Percentiles rank a stretch among this genome's conserved stretches.
Conservation (phyloP, 108 stramenopile genomes). For the Schizochytrium sp. region DNA sequence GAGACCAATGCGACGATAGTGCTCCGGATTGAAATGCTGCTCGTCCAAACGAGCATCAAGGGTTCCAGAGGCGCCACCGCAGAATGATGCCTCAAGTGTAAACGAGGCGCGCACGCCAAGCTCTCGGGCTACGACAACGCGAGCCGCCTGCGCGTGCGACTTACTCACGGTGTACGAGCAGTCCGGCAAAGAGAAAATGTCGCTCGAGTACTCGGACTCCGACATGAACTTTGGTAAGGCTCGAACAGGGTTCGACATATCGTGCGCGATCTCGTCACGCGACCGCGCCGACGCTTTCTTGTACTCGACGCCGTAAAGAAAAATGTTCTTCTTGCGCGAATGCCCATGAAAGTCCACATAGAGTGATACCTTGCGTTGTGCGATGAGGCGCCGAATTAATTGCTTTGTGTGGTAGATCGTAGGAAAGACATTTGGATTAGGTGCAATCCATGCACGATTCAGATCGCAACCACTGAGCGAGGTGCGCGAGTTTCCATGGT, state of each 20-base stretch:
- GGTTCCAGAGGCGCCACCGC: conserved; percentile 26
- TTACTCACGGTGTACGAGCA: conserved; percentile 32
- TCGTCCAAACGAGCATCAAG: background rate
- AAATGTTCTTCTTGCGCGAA: conserved; percentile 42
- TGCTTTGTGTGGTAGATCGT: conserved; percentile 35
- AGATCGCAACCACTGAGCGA: conserved; percentile 45
- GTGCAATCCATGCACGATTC: conserved; percentile 37
- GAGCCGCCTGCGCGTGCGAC: conserved; percentile 43
- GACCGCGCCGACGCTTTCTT: background rate
- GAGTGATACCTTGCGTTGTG: conserved; percentile 24
- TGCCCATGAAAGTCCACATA: conserved; percentile 54
- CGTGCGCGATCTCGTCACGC: background rate
- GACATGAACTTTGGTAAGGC: conserved; percentile 4
- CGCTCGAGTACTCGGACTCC: background rate
- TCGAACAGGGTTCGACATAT: background rate
- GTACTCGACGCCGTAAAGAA: conserved; percentile 39
- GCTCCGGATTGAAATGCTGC: background rate
- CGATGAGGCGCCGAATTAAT: conserved; percentile 18
- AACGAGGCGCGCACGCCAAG: conserved; percentile 19
- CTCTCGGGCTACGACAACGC: conserved; percentile 43
- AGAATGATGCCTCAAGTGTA: conserved; percentile 51
- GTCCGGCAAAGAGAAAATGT: conserved; percentile 12
- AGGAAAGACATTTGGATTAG: conserved; percentile 36
- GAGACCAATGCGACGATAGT: background rate
- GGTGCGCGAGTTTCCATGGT: conserved; percentile 48